Conservation (phyloP, 441 rosid species). For the Rhodomyrtus psidioides region DNA sequence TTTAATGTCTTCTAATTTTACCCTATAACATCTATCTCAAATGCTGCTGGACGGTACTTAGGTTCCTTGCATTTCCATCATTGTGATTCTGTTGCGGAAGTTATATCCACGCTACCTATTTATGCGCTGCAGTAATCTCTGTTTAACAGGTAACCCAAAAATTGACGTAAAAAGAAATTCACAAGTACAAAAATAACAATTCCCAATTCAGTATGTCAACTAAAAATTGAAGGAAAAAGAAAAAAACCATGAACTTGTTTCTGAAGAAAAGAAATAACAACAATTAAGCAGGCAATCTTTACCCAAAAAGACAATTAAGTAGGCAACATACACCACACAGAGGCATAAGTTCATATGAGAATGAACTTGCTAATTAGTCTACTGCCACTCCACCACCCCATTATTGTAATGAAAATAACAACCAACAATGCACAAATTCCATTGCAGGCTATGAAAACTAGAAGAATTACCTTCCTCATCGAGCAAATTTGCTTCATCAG, state of each 20-base stretch:
- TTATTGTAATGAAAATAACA: not conserved
- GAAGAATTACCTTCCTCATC: constrained; percentile 50
- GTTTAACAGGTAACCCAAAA: not conserved
- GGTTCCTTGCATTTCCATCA: not conserved
- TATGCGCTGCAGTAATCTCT: not conserved
- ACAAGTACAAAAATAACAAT: not conserved
- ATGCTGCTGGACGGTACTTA: not conserved
- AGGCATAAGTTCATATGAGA: not conserved
- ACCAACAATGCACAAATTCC: not conserved
- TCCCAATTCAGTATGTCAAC: not conserved
- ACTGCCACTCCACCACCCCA: not conserved
- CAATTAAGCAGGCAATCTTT: not conserved
- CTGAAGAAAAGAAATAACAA: not conserved
- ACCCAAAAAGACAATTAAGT: too few species aligned
- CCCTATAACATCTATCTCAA: not conserved
- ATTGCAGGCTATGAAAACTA: not conserved
- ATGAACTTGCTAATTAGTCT: not conserved
- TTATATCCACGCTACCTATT: not conserved
- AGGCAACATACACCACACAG: not conserved
- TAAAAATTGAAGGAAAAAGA: not conserved
- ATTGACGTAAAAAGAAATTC: not conserved
- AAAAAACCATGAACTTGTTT: not conserved
- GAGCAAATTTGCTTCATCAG: constrained; percentile 63
- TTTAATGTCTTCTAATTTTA: not conserved
- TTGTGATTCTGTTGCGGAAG: not conserved